phyloP scores from a whole-genome alignment of 192 early-diverging fungal genomes.

The Phycomyces nitens region DNA sequence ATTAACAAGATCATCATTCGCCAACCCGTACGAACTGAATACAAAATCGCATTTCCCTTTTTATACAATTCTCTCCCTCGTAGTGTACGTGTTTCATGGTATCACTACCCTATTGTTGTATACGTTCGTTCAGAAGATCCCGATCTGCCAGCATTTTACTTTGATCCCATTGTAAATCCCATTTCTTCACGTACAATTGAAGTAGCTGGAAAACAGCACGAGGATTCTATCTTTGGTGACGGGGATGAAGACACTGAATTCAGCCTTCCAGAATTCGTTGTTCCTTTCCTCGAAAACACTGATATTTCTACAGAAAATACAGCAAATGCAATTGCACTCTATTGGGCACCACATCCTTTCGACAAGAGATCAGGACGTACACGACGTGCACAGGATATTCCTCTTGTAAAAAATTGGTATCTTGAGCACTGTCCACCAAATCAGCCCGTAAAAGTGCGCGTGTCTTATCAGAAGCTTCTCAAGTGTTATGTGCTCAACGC shows the following conservation, averaged over 20 bases:
- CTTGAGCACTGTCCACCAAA: conserved; percentile 91
- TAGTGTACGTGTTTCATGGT: conserved; percentile 86
- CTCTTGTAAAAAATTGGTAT: conserved; percentile 97
- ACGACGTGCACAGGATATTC: conserved; percentile 89
- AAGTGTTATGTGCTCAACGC: conserved; percentile 96
- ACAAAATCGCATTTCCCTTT: conserved; percentile 98
- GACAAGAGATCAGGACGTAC: conserved; percentile 90
- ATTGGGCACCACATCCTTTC: conserved; percentile 98
- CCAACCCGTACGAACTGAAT: conserved; percentile 97
- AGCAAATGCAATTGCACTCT: conserved; percentile 86
- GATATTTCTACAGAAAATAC: conserved; percentile 90
- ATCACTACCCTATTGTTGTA: conserved; percentile 90
- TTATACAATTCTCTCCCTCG: conserved; percentile 97
- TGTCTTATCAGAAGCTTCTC: conserved; percentile 97
- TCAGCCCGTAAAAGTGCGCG: conserved; percentile 97
- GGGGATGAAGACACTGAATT: conserved; percentile 79
- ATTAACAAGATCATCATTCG: conserved; percentile 99
- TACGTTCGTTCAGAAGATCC: conserved; percentile 89
- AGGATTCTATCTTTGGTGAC: conserved; percentile 71
- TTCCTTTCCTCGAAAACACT: conserved; percentile 75
- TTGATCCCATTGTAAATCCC: conserved; percentile 96
- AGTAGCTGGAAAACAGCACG: conserved; percentile 45
- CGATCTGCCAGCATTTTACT: conserved; percentile 97
- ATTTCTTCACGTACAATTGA: conserved; percentile 78
- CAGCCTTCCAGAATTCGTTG: conserved; percentile 71